Percentiles rank a stretch among this genome's conserved stretches.
Conservation (phyloP, 2,329 filamentous ascomycete genomes). For the Clonostachys byssicola region DNA sequence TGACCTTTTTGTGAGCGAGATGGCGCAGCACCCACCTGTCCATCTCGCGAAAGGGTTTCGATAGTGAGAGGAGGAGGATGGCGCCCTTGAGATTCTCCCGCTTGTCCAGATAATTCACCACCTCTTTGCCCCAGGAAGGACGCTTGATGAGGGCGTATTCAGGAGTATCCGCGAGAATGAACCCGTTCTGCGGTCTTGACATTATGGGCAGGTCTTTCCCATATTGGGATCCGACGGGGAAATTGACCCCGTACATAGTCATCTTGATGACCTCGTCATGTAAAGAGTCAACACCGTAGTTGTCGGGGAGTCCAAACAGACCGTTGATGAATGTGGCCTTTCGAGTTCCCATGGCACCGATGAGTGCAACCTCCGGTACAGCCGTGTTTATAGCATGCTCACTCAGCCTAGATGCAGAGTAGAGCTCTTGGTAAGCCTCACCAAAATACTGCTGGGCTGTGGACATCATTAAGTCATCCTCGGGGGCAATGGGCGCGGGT, state of each 20-base stretch:
- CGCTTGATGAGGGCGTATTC: slow-evolving; percentile 43
- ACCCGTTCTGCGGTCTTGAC: slow-evolving; percentile 22
- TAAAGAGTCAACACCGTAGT: slow-evolving; percentile 43
- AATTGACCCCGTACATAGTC: slow-evolving; percentile 52
- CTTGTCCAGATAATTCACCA: slow-evolving; percentile 43
- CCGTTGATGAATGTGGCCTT: slow-evolving; percentile 88
- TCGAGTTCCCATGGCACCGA: slow-evolving; percentile 85
- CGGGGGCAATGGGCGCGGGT: no score
- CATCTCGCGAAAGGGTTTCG: slow-evolving; percentile 43
- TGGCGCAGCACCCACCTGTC: slow-evolving; percentile 43
- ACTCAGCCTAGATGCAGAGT: slow-evolving; percentile 42
- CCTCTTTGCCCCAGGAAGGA: slow-evolving; percentile 46
- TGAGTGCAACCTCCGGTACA: slow-evolving; percentile 64
- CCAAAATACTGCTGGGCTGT: no score
- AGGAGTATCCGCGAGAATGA: slow-evolving; percentile 46
- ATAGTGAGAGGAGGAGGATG: slow-evolving; percentile 47
- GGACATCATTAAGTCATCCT: no score
- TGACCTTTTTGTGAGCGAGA: slow-evolving; percentile 15
- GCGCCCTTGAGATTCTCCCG: slow-evolving; percentile 44
- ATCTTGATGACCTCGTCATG: slow-evolving; percentile 51
- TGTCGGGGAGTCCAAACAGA: slow-evolving; percentile 48
- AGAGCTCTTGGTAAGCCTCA: slow-evolving; percentile 27
- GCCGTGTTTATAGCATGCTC: slow-evolving; percentile 45
- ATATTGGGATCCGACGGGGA: slow-evolving; percentile 22
- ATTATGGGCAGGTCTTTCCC: no score